Percentiles rank a stretch among this genome's conserved stretches.
Conservation (phyloP, 129 eudicot species). For the Artemisia tridentata region DNA sequence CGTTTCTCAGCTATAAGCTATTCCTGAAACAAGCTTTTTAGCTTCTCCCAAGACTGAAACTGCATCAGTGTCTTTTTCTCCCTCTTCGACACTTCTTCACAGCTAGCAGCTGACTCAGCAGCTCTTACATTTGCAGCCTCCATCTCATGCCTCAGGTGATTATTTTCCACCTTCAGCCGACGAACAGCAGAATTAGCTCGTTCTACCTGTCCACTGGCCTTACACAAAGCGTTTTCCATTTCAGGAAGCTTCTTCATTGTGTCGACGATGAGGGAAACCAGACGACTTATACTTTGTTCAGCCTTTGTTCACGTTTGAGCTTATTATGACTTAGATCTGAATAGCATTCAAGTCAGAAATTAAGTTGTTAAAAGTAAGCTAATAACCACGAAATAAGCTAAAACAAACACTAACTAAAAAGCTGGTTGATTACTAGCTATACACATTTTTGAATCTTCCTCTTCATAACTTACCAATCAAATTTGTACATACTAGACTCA, state of each 20-base stretch:
- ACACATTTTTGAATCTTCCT: too few relatives aligned
- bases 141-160: slow-evolving; percentile 63
- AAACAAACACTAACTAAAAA: too few relatives aligned
- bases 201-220: slow-evolving; percentile 90
- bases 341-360: too few relatives aligned
- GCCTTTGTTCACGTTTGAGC: too few relatives aligned
- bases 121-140: slow-evolving; percentile 79
- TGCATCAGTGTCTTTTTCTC: slow-evolving; percentile 79
- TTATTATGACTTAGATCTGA: too few relatives aligned
- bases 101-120: slow-evolving; percentile 79
- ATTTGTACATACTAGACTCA: too few relatives aligned
- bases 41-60: slow-evolving; percentile 90
- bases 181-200: slow-evolving; percentile 85
- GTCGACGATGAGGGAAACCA: too few relatives aligned
- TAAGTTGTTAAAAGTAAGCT: too few relatives aligned
- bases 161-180: slow-evolving; percentile 73
- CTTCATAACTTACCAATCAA: too few relatives aligned
- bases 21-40: slow-evolving; percentile 63
- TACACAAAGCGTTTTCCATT: slow-evolving; percentile 88
- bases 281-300: too few relatives aligned
- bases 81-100: slow-evolving; percentile 71
- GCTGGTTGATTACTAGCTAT: too few relatives aligned
- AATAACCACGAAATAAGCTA: too few relatives aligned
- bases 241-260: slow-evolving; percentile 92
- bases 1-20: slow-evolving; percentile 73